Conservation (phyloP, 371 early-diverging fungal species). For the Mortierella sp. region DNA sequence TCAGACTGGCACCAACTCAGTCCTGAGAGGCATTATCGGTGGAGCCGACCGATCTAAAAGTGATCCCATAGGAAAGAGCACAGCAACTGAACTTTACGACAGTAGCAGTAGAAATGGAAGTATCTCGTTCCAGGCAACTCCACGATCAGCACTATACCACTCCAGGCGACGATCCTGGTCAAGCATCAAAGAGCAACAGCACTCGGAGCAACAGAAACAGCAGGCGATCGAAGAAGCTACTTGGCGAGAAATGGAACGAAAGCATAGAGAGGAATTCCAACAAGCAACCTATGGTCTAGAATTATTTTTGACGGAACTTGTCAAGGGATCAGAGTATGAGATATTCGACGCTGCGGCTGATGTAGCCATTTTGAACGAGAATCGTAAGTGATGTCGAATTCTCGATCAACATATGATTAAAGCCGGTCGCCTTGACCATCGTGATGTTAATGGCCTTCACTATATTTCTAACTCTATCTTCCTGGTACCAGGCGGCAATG, state of each 20-base stretch:
- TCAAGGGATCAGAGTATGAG: constrained; percentile 32
- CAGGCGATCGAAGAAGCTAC: constrained; percentile 13
- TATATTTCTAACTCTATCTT: background rate
- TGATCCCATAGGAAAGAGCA: background rate
- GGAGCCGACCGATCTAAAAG: background rate
- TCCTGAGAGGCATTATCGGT: constrained; percentile 19
- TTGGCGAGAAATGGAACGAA: constrained; percentile 29
- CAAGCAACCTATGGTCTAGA: constrained; percentile 39
- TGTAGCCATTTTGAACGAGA: constrained; percentile 30
- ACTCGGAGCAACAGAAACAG: constrained; percentile 14
- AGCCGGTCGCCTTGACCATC: too few species aligned
- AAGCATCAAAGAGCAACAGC: constrained; percentile 28
- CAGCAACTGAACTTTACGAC: background rate
- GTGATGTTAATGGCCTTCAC: background rate
- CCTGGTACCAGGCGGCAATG: constrained; percentile 21
- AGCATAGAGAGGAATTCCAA: constrained; percentile 29
- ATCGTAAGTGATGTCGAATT: constrained; percentile 16
- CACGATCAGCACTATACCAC: constrained; percentile 15
- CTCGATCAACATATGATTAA: too few species aligned
- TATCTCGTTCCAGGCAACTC: background rate
- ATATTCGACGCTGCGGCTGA: constrained; percentile 25
- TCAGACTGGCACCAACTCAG: constrained; percentile 8
- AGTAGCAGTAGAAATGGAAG: background rate
- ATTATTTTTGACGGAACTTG: constrained; percentile 22
- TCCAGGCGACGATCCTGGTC: constrained; percentile 40